phyloP scores from a whole-genome alignment of 1,139 yeast species.

The Scheffersomyces illinoinensis region DNA sequence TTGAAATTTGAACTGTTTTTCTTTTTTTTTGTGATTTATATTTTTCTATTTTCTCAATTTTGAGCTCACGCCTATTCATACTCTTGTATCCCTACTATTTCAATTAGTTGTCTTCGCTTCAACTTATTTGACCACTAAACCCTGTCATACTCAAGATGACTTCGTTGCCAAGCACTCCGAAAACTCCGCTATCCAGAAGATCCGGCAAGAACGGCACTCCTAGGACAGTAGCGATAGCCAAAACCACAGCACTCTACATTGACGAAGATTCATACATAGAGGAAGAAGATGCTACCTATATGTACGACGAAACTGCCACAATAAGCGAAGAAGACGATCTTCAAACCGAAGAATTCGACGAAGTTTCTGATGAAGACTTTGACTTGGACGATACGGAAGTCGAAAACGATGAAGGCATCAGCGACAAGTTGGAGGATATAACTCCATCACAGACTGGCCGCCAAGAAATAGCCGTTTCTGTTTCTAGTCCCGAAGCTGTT shows the following conservation, averaged over 20 bases:
- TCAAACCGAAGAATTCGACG: slow-evolving; percentile 4
- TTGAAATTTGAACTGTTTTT: background rate
- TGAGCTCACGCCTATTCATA: too few relatives aligned
- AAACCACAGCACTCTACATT: slow-evolving; percentile 24
- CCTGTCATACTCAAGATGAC: slow-evolving; percentile 6
- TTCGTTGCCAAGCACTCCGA: slow-evolving; percentile 16
- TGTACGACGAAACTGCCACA: slow-evolving; percentile 24
- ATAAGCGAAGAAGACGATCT: slow-evolving; percentile 9
- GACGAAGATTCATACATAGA: slow-evolving; percentile 38
- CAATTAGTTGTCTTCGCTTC: background rate
- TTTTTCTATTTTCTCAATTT: background rate
- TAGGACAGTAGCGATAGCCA: slow-evolving; percentile 7
- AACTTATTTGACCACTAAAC: background rate
- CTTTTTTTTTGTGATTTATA: background rate
- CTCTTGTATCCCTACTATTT: background rate
- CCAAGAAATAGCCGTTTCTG: slow-evolving; percentile 83
- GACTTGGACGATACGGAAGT: slow-evolving; percentile 13
- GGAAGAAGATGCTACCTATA: slow-evolving; percentile 39
- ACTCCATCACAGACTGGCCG: slow-evolving; percentile 81
- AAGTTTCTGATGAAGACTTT: slow-evolving; percentile 10
- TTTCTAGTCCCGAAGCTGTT: slow-evolving; percentile 78
- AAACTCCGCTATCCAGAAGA: slow-evolving; percentile 11
- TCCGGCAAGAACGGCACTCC: slow-evolving; percentile 11
- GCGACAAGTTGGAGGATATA: slow-evolving; percentile 48
- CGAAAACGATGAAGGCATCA: slow-evolving; percentile 5